These are phyloP conservation scores for Fraxinus dipetala DNA, from an alignment of 305 asterid genomes.

Conservation along the genomic window DNA sequence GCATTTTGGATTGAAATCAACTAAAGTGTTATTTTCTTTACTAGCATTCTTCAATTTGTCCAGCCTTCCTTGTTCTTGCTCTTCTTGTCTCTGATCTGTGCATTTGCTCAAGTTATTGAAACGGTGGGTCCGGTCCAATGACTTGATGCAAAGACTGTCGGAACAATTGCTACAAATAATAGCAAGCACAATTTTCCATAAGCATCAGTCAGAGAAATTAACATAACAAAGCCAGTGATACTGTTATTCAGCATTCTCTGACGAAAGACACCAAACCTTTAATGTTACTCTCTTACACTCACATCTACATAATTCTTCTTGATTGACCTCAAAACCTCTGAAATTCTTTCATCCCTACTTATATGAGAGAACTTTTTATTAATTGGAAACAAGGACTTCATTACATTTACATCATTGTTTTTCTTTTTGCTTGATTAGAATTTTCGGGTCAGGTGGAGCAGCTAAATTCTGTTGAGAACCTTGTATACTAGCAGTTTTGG, in stretches of 20 bases:
- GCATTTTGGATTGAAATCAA: background rate
- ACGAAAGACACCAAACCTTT: background rate
- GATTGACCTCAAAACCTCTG: background rate
- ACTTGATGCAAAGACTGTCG: background rate
- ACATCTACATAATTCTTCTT: background rate
- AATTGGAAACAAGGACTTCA: background rate
- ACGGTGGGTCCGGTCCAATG: background rate
- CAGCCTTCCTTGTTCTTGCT: background rate
- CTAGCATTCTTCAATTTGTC: constrained; percentile 4
- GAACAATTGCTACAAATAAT: background rate
- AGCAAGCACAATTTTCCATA: background rate
- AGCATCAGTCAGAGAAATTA: background rate
- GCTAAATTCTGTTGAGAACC: background rate
- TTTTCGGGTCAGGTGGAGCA: background rate
- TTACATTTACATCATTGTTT: background rate
- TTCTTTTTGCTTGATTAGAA: background rate
- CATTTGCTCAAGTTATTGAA: background rate
- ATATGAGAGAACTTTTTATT: background rate
- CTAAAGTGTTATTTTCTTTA: background rate
- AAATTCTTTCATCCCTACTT: background rate
- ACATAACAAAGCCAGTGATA: background rate
- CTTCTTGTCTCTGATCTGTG: background rate
- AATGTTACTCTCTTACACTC: background rate
- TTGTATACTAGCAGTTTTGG: background rate
- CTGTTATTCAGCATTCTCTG: background rate